phyloP scores from a whole-genome alignment of 345 rosid species.

The Corymbia maculata region DNA sequence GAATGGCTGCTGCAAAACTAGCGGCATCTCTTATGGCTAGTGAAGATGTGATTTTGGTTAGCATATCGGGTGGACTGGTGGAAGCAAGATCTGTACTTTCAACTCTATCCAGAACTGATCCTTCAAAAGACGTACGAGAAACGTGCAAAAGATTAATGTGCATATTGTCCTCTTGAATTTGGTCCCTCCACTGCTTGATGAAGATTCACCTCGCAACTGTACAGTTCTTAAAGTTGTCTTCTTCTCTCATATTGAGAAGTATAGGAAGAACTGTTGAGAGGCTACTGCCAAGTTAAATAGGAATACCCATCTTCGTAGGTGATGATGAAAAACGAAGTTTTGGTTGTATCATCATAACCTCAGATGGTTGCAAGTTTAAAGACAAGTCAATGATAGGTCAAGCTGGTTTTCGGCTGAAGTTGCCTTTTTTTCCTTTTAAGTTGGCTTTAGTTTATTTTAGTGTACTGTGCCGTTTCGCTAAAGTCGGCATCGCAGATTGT shows the following conservation, averaged over 20 bases:
- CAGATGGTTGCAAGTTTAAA: background rate
- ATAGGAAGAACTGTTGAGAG: background rate
- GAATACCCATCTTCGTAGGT: background rate
- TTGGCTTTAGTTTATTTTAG: background rate
- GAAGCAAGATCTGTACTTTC: constrained; percentile 64
- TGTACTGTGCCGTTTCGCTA: background rate
- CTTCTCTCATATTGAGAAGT: background rate
- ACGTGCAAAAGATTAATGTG: constrained; percentile 56
- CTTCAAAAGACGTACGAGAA: constrained; percentile 38
- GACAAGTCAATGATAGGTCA: background rate
- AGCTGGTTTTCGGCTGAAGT: background rate
- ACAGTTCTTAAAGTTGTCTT: background rate
- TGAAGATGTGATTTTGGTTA: constrained; percentile 59
- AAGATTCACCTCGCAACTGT: background rate
- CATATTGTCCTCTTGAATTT: constrained; percentile 22
- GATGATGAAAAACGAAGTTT: background rate
- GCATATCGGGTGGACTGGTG: constrained; percentile 54
- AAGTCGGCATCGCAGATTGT: background rate
- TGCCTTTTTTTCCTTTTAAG: background rate
- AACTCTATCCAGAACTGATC: constrained; percentile 40
- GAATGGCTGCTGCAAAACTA: constrained; percentile 73
- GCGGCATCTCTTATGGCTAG: constrained; percentile 78
- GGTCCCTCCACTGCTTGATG: background rate
- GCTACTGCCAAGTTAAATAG: background rate
- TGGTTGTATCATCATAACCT: background rate